A percentile compares a stretch with the other conserved stretches of the same genome.
These are phyloP conservation scores for Metarhizium album DNA, from an alignment of 2,329 filamentous ascomycete species.

Conservation along the genomic window DNA sequence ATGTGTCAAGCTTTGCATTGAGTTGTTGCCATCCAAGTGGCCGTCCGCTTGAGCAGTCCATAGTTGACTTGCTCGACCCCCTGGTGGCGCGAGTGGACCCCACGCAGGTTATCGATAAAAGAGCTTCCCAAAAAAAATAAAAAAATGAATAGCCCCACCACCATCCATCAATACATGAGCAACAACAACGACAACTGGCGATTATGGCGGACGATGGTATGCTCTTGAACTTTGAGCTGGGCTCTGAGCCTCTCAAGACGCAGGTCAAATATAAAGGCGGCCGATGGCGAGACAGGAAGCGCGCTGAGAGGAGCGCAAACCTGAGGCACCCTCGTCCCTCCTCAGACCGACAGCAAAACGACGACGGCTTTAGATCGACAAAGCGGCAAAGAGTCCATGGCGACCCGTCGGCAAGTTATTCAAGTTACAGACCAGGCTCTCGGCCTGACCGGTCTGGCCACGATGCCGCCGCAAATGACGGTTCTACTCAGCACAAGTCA, in stretches of 20 bases:
- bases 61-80: no score
- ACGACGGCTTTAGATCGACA: slow-evolving; percentile 23
- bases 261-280: slow-evolving; percentile 71
- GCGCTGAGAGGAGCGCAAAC: slow-evolving; percentile 38
- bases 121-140: slow-evolving; percentile 9
- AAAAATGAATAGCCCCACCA: slow-evolving; percentile 5
- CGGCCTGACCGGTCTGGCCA: not conserved
- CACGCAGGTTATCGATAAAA: slow-evolving; percentile 15
- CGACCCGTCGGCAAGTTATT: slow-evolving; percentile 10
- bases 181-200: not conserved
- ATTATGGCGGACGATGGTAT: slow-evolving; percentile 90
- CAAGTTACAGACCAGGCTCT: not conserved
- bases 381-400: slow-evolving; percentile 35
- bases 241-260: slow-evolving; percentile 52
- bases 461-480: slow-evolving; percentile 9
- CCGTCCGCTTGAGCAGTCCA: no score
- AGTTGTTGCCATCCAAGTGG: not conserved
- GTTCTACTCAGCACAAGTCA: slow-evolving; percentile 11
- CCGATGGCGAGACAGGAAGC: slow-evolving; percentile 82
- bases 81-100: not conserved
- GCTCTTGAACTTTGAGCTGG: slow-evolving; percentile 82
- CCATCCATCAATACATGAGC: not conserved
- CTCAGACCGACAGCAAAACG: slow-evolving; percentile 13
- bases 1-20: not conserved
- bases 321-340: slow-evolving; percentile 15